These are phyloP conservation scores for Talaromyces sp. DNA, from an alignment of 2,329 filamentous ascomycete species.

Conservation along the genomic window DNA sequence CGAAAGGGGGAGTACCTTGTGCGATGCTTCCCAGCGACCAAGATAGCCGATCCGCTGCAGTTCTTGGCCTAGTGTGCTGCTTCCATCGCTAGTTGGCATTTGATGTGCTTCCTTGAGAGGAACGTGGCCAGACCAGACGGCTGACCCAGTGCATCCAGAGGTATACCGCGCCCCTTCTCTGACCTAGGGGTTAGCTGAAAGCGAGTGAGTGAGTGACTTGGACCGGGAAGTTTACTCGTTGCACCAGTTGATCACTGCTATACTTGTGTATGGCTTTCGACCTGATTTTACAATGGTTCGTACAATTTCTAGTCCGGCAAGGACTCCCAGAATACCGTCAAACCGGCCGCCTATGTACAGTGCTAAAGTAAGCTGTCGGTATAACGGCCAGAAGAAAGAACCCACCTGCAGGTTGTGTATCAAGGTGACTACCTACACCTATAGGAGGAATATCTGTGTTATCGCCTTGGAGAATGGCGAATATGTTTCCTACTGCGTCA, in stretches of 20 bases:
- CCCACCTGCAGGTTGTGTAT: slow-evolving; percentile 45
- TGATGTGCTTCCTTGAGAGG: slow-evolving; percentile 56
- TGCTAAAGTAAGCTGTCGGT: no score
- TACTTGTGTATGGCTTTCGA: no score
- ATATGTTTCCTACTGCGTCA: slow-evolving; percentile 54
- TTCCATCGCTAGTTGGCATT: slow-evolving; percentile 54
- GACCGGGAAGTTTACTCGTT: no score
- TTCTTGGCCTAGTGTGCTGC: slow-evolving; percentile 56
- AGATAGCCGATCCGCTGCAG: slow-evolving; percentile 65
- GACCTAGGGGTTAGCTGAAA: slow-evolving; percentile 18
- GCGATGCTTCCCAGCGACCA: slow-evolving; percentile 51
- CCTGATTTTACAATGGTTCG: slow-evolving; percentile 28
- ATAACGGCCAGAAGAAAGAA: no score
- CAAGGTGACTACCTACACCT: slow-evolving; percentile 25
- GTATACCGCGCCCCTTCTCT: slow-evolving; percentile 77
- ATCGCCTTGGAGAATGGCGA: neutral
- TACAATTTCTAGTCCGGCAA: slow-evolving; percentile 69
- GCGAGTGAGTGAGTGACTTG: no score
- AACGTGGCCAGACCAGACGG: slow-evolving; percentile 66
- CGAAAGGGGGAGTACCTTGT: slow-evolving; percentile 57
- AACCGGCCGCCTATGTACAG: slow-evolving; percentile 22
- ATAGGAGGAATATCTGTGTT: neutral
- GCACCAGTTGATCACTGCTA: no score
- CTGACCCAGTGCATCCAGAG: slow-evolving; percentile 66
- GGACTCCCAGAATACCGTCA: slow-evolving; percentile 67